phyloP scores from a whole-genome alignment of 1,284 basidiomycete species.

The Ceratobasidium sp. region DNA sequence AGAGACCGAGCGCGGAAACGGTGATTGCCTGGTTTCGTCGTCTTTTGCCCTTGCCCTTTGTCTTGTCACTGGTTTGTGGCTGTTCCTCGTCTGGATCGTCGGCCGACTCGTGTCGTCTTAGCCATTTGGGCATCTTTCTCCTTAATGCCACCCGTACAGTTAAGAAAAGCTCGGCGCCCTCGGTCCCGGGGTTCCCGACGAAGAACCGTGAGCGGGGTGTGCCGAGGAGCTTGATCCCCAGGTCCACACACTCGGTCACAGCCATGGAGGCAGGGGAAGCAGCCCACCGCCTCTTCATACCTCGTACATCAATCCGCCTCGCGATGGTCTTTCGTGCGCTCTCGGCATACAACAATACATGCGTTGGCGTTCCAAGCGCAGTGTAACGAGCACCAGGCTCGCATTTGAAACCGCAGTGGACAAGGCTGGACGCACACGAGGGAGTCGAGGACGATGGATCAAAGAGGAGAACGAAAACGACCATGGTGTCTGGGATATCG shows the following conservation, averaged over 20 bases:
- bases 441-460: not conserved
- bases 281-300: conserved; percentile 4
- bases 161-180: conserved; percentile 26
- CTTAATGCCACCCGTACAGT: conserved; percentile 26
- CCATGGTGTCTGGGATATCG: conserved; percentile 41
- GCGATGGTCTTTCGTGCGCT: conserved; percentile 12
- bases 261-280: not conserved
- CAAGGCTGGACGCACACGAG: conserved; percentile 32
- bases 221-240: conserved; percentile 21
- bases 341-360: conserved; percentile 33
- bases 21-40: conserved; percentile 4
- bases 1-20: conserved; percentile 9
- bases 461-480: conserved; percentile 36
- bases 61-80: conserved; percentile 9
- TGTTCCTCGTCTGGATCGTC: conserved; percentile 52
- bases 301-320: conserved; percentile 11
- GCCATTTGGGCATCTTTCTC: conserved; percentile 51
- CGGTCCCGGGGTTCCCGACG: conserved; percentile 18
- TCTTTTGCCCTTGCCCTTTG: not conserved
- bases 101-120: conserved; percentile 52
- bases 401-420: conserved; percentile 34
- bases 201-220: conserved; percentile 19
- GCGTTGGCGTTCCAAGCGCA: conserved; percentile 30
- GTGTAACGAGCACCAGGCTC: conserved; percentile 29
- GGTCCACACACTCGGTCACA: conserved; percentile 16